A percentile compares a stretch with the other conserved stretches of the same genome.
phyloP scores from a whole-genome alignment of 2,329 filamentous ascomycete species.

The Botrytis deweyae region DNA sequence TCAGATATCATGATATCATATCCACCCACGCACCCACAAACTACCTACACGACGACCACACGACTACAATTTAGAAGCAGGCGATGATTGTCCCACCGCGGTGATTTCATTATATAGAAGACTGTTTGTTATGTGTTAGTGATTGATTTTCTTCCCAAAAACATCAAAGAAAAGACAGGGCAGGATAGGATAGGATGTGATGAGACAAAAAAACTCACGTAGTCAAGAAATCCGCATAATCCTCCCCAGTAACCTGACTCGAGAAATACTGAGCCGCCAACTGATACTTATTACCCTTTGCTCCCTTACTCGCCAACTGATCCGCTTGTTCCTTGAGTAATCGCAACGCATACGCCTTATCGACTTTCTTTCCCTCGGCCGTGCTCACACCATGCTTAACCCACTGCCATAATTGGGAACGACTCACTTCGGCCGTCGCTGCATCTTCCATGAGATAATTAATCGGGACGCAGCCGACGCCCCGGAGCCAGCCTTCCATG shows the following conservation, averaged over 20 bases:
- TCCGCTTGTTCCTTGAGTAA: slow-evolving; percentile 84
- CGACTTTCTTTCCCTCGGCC: slow-evolving; percentile 84
- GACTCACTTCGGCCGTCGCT: slow-evolving; percentile 92
- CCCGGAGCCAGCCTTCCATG: slow-evolving; percentile 98
- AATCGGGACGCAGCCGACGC: slow-evolving; percentile 93
- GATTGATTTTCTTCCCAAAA: background rate
- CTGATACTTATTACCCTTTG: slow-evolving; percentile 87
- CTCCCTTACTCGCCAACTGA: slow-evolving; percentile 68
- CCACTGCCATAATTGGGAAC: slow-evolving; percentile 98
- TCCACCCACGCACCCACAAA: background rate
- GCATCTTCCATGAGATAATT: slow-evolving; percentile 99
- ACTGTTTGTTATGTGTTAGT: slow-evolving; percentile 45
- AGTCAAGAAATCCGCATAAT: slow-evolving; percentile 96
- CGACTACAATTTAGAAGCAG: slow-evolving; percentile 38
- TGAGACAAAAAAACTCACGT: slow-evolving; percentile 52
- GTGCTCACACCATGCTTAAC: slow-evolving; percentile 71
- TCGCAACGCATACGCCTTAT: slow-evolving; percentile 86
- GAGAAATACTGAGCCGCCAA: slow-evolving; percentile 92
- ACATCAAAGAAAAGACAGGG: background rate
- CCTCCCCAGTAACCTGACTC: slow-evolving; percentile 90
- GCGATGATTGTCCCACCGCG: slow-evolving; percentile 53
- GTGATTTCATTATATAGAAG: slow-evolving; percentile 88
- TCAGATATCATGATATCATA: background rate
- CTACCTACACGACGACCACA: background rate
- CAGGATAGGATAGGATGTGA: background rate